Base-by-base conservation (phyloP, 179 eudicot species). In the Nepenthes alata region DNA sequence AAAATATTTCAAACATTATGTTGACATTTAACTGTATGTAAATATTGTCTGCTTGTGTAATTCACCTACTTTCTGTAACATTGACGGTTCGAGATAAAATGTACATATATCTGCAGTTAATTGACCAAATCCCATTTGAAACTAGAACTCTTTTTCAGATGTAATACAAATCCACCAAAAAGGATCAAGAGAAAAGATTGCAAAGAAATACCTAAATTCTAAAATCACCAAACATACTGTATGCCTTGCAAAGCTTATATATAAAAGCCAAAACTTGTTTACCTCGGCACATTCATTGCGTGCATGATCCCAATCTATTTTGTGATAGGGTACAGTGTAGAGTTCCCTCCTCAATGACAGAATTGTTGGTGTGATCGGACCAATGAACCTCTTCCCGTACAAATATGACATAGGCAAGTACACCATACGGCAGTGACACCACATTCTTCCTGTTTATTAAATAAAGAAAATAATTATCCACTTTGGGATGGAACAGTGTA, bases 401-500 rank as follows among this genome's bases (percentile, higher is more conserved):
- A 85, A 70, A 61, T 81, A 86, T 61, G 86, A 85, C 93, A 85
- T 83, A 14, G 93, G 93, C 68, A 85, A 71, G 69, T 86, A 83
- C 47, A 86, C 85, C 93, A 83, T 81, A 41, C 93, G 77, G 63
- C 85, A 75, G 62, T 86, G 89, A 64, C 89, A 83, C 89, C 88
- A 86, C 88, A 86, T 81, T 60, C 83, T 73, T 68, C 93, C 93
- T 86, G 83, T 67, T 36, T 53, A 11, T 34, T 35, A 34, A 3
- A 55, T 6, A 54, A 62, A 54, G 36, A 9, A 62, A 63, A 45
- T 11, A 55, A 35, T 35, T 53, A 35, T 60, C 45, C n/a, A 48
- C 4, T n/a, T 4, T 41, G 5, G 45, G 6, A 41, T 41, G 45
- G 2, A 41, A 41, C 6, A 41, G 8, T 4, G 45, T 0, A 7